Percentiles rank a stretch among this genome's conserved stretches.
phyloP scores from a whole-genome alignment of 1,284 basidiomycete species.

The Fistulinella cinereoalba region DNA sequence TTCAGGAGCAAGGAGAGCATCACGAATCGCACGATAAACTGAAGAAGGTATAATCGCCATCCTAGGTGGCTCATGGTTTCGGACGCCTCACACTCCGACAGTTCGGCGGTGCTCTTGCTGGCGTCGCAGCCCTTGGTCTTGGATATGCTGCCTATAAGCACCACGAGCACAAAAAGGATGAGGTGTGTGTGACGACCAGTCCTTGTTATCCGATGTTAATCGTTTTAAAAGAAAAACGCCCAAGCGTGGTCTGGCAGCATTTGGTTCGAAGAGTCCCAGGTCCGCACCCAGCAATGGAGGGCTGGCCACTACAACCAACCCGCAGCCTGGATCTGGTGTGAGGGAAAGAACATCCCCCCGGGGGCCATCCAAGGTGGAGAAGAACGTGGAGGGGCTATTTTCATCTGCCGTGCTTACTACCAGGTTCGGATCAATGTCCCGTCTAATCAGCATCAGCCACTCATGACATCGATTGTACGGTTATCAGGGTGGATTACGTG shows the following conservation, averaged over 20 bases:
- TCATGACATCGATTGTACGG: conserved; percentile 7
- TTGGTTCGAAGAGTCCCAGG: conserved; percentile 59
- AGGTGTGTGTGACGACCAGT: conserved; percentile 37
- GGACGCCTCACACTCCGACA: conserved; percentile 33
- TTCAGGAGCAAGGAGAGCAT: conserved; percentile 48
- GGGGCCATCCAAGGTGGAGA: conserved; percentile 57
- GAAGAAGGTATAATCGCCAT: too few relatives aligned
- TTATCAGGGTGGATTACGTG: conserved; percentile 53
- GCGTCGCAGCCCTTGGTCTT: conserved; percentile 48
- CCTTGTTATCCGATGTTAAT: not conserved
- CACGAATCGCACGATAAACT: conserved; percentile 49
- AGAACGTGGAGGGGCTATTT: conserved; percentile 50
- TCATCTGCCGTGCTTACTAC: conserved; percentile 56
- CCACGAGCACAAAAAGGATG: conserved; percentile 56
- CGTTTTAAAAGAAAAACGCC: conserved; percentile 47
- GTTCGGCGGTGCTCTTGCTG: conserved; percentile 65
- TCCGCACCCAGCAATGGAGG: conserved; percentile 49
- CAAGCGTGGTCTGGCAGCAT: conserved; percentile 48
- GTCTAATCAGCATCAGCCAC: too few relatives aligned
- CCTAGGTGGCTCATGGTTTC: too few relatives aligned
- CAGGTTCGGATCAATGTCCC: conserved; percentile 57
- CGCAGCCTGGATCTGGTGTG: conserved; percentile 58
- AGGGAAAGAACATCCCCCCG: conserved; percentile 56
- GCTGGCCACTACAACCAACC: conserved; percentile 45
- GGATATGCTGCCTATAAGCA: conserved; percentile 55